Evolutionary conservation across 371 early-diverging fungal species (phyloP).

Genomic region (Blakeslea trispora): DNA sequence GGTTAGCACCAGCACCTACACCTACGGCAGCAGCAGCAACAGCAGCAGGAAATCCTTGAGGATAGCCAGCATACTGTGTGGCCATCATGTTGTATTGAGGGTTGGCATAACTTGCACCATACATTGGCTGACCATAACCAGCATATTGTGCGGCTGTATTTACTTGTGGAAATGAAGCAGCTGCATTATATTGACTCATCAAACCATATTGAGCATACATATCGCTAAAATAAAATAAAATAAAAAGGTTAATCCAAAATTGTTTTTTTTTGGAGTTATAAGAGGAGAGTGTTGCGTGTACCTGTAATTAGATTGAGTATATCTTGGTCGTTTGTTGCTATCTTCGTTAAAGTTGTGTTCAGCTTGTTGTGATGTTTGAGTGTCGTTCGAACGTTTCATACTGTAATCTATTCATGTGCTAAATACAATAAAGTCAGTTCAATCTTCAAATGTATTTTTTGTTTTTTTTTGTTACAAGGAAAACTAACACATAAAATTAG

Average conservation of each 20-base stretch:
- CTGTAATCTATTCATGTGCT: background rate
- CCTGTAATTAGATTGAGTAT: slow-evolving; percentile 13
- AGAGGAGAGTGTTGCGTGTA: too few relatives aligned
- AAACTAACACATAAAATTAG: background rate
- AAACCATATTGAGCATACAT: slow-evolving; percentile 30
- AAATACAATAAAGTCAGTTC: background rate
- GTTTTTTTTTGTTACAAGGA: background rate
- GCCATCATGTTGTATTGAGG: slow-evolving; percentile 8
- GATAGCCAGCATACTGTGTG: slow-evolving; percentile 9
- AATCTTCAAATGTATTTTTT: background rate
- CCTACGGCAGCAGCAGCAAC: slow-evolving; percentile 14
- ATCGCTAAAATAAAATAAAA: too few relatives aligned
- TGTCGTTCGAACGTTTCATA: slow-evolving; percentile 25
- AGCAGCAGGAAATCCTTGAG: slow-evolving; percentile 13
- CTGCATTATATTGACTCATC: slow-evolving; percentile 22
- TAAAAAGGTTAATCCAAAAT: too few relatives aligned
- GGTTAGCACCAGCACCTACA: background rate
- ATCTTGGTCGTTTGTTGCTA: slow-evolving; percentile 12
- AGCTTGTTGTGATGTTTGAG: background rate
- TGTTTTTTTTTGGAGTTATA: too few relatives aligned
- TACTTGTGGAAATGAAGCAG: slow-evolving; percentile 20
- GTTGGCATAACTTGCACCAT: background rate
- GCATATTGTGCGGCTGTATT: background rate
- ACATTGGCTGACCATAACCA: slow-evolving; percentile 1
- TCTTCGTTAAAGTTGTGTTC: background rate